Base-by-base conservation (phyloP, 2,329 filamentous ascomycete species). In the Hypocrella siamensis region DNA sequence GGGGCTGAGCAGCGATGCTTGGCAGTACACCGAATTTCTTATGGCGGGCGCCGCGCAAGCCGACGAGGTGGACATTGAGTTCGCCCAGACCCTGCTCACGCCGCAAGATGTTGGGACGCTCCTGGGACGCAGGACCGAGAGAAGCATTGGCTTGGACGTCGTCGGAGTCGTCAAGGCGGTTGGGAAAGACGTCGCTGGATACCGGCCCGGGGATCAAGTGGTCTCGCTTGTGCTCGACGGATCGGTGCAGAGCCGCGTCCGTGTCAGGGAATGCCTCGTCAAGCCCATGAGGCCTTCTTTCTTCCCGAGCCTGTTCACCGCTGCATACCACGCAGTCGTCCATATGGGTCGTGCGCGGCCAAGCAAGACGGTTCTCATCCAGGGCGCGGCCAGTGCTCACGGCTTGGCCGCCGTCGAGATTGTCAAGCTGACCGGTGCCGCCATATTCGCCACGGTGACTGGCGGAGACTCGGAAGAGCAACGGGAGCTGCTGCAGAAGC, bases 391-490 rank as follows among this genome's bases (percentile, higher is more conserved):
- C 4, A 58, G 61, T 30, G 49, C 52, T 0, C 47, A 58, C 15
- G 63, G 65, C 2, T 50, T 61, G 24, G 57, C 56, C 8, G 62
- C 60, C 3, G 40, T 68, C 3, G 48, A 53, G 9, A 38, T 67
- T 3, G 58, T 59, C 17, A 46, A 41, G 28, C 34, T 45, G 2
- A 38, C 48, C 6, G 60, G 53, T 1, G 56, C 53, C 7, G 48
- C 55, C 3, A 41, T 70, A 3, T 63, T 61, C 33, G 52, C 49
- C 2, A 67, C 59, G 0, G 54, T 62, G 1, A 32, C 46, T 26
- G 54, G 47, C 0, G 31, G 43, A 8, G 36, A 40, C 5, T 30
- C 40, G 1, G 28, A 43, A 1, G 38, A 46, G 1, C 63, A 72
- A 35, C 52, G 49, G 8, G 28, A 44, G 1, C 33, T 54, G 3